phyloP scores from a whole-genome alignment of 805 yeast genomes.

The Wickerhamomyces mucosus region DNA sequence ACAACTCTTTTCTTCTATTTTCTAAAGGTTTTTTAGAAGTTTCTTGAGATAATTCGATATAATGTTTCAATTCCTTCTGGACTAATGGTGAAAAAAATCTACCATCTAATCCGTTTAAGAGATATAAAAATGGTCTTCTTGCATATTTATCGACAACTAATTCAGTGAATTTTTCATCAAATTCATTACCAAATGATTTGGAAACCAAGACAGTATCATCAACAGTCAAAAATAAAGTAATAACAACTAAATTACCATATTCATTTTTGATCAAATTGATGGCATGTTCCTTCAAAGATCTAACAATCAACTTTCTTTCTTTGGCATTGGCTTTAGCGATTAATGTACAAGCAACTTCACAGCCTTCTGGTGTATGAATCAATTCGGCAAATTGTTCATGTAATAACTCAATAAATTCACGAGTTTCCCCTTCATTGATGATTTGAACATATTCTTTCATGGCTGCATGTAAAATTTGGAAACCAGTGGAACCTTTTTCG shows the following conservation, averaged over 20 bases:
- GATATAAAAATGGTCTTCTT: conserved; percentile 80
- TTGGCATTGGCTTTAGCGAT: conserved; percentile 82
- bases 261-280: conserved; percentile 72
- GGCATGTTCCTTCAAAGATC: conserved; percentile 67
- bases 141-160: conserved; percentile 65
- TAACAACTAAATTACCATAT: conserved; percentile 75
- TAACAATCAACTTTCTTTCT: conserved; percentile 76
- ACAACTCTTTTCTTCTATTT: conserved; percentile 63
- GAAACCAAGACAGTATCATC: conserved; percentile 85
- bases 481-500: conserved; percentile 92
- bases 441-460: conserved; percentile 81
- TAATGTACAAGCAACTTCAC: conserved; percentile 78
- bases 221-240: conserved; percentile 71
- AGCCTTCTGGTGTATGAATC: conserved; percentile 92
- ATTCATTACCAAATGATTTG: conserved; percentile 61
- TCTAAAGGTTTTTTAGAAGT: conserved; percentile 84
- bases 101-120: conserved; percentile 70
- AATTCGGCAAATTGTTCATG: conserved; percentile 88
- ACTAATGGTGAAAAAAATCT: conserved; percentile 72
- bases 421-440: conserved; percentile 57
- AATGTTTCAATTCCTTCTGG: conserved; percentile 48
- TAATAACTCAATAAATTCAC: conserved; percentile 74
- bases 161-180: conserved; percentile 40
- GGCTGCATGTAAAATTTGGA: conserved; percentile 92
- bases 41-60: conserved; percentile 48